phyloP scores from a whole-genome alignment of 2,329 filamentous ascomycete genomes.

The Incumbomyces lentus region DNA sequence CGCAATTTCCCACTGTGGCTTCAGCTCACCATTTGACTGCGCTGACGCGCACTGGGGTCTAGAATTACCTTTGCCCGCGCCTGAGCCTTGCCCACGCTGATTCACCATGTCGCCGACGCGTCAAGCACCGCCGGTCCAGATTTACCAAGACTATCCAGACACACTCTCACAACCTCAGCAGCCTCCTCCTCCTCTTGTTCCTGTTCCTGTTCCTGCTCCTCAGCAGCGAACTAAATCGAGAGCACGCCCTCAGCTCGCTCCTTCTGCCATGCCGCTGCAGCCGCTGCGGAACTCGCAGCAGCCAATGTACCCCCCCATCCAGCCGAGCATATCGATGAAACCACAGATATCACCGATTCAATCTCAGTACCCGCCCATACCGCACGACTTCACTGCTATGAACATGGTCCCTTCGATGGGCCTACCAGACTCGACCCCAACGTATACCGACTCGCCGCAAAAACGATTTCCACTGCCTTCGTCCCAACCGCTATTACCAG shows the following conservation, averaged over 20 bases:
- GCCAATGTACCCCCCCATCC: constrained; percentile 48
- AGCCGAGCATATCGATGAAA: constrained; percentile 28
- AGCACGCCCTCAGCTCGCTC: constrained; percentile 36
- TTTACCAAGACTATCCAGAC: constrained; percentile 47
- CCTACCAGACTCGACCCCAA: constrained; percentile 28
- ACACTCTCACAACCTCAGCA: constrained; percentile 26
- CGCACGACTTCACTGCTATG: constrained; percentile 49
- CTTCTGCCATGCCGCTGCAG: constrained; percentile 42
- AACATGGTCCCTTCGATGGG: constrained; percentile 51
- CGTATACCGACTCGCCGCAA: constrained; percentile 40
- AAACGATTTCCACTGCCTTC: constrained; percentile 32
- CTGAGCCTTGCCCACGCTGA: constrained; percentile 10
- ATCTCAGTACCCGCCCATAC: constrained; percentile 56
- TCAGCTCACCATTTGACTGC: constrained; percentile 20
- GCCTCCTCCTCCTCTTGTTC: too few relatives aligned
- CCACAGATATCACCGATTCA: constrained; percentile 42
- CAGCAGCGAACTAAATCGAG: constrained; percentile 20
- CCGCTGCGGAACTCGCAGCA: constrained; percentile 16
- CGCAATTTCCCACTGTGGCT: constrained; percentile 14
- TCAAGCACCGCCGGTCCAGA: constrained; percentile 42
- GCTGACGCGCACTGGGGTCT: constrained; percentile 5
- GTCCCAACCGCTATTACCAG: constrained; percentile 20
- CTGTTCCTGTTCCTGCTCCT: constrained; percentile 25
- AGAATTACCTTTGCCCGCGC: neutral
- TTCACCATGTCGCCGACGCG: constrained; percentile 22